phyloP scores from a whole-genome alignment of 331 rosid species.

The Ulmus americana region DNA sequence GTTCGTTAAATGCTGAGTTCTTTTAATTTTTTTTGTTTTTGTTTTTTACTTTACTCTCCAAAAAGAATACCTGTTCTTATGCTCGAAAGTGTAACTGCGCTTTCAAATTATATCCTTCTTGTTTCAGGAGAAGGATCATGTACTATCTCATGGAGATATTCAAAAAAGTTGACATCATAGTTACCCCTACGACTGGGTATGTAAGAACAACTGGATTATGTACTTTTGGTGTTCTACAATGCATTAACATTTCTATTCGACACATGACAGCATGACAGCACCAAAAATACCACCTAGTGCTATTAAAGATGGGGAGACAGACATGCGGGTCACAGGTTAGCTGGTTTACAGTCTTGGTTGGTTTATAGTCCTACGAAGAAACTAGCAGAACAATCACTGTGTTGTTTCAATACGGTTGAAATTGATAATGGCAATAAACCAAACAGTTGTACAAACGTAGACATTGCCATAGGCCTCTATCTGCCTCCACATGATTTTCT shows the following conservation, averaged over 20 bases:
- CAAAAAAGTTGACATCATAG: slow-evolving; percentile 84
- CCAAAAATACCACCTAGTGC: slow-evolving; percentile 76
- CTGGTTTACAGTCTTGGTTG: slow-evolving; percentile 22
- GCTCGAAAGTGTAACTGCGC: neutral
- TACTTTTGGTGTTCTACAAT: neutral
- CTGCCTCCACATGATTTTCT: neutral
- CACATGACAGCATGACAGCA: slow-evolving; percentile 74
- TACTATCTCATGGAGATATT: slow-evolving; percentile 80
- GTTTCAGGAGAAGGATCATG: slow-evolving; percentile 84
- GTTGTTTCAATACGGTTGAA: neutral
- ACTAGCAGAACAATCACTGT: neutral
- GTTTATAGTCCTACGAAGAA: neutral
- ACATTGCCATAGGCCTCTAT: neutral
- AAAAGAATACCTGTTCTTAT: neutral
- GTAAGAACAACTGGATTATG: slow-evolving; percentile 11
- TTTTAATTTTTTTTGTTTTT: neutral
- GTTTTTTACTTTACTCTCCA: neutral
- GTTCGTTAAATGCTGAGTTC: neutral
- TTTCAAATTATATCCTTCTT: slow-evolving; percentile 14
- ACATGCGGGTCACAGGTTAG: slow-evolving; percentile 70
- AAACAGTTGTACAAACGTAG: neutral
- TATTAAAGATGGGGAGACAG: slow-evolving; percentile 73
- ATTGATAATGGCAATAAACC: neutral
- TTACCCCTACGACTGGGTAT: slow-evolving; percentile 96
- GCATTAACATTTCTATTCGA: slow-evolving; percentile 10